Base-by-base conservation (phyloP, 2,329 filamentous ascomycete genomes). In the Macrophomina pseudophaseolina region DNA sequence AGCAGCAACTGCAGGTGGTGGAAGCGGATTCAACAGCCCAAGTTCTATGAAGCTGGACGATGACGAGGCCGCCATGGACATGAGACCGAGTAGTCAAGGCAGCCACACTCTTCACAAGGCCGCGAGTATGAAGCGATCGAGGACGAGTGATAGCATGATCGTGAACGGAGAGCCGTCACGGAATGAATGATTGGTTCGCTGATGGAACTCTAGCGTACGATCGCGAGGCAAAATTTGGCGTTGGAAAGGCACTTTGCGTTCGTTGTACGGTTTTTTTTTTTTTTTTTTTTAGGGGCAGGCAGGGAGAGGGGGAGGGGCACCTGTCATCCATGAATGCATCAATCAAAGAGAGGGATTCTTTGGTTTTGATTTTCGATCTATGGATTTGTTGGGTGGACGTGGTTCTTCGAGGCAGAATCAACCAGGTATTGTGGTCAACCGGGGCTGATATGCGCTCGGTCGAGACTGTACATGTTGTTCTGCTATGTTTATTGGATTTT, bases 1-100 rank as follows among this genome's bases (percentile, higher is more conserved):
- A 11, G 82, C 82, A 2, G 79, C 79, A 2, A 83, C 82, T 0
- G 82, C 81, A 3, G 82, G 80, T 4, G 82, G 81, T 12, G 82
- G 82, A 6, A 83, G 80, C 49, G 82, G 82, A 0, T 83, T 81
- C 66, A 80, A 79, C 44, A 82, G 74, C 52, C 82, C 82, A 12
- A 35, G 18, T 4, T 56, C 58, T 5, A 14, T 18, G 14, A 62
- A 49, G n/a, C 12, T 5, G 30, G 58, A 62, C 11, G 33, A 56
- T 7, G 18, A 53, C 16, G 60, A 44, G 32, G 53, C 38, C 5
- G 60, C 23, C 9, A 46, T 40, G 9, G 54, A 59, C 42, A 48
- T 8, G 38, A 63, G n/a, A 46, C 32, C 28, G 32, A 68, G 66
- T 16, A 52, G 54, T 12, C 46, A 38, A 18, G 52, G 23, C 64